Evolutionary conservation across 148 eudicot genomes (phyloP).

Genomic region (Rhododendron griersonianum): DNA sequence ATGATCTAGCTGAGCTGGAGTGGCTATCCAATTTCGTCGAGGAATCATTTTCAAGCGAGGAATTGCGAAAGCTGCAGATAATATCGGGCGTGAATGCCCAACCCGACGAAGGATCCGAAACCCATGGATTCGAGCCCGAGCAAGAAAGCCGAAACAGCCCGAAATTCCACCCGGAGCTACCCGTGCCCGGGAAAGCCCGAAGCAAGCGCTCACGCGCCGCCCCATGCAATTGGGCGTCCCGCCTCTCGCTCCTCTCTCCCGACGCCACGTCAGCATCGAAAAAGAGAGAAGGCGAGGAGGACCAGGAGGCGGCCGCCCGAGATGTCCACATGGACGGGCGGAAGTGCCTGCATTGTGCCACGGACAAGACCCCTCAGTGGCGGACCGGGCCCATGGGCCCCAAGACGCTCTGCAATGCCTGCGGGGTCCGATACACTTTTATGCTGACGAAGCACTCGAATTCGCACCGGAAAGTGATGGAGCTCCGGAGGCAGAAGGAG

Average conservation of each 20-base stretch:
- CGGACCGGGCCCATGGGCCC: slow-evolving; percentile 94
- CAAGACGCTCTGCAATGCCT: slow-evolving; percentile 85
- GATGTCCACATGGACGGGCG: slow-evolving; percentile 23
- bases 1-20: slow-evolving; percentile 87
- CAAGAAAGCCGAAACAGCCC: slow-evolving; percentile 27
- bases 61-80: slow-evolving; percentile 63
- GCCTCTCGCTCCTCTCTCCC: slow-evolving; percentile 43
- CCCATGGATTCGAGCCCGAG: slow-evolving; percentile 27
- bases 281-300: slow-evolving; percentile 13
- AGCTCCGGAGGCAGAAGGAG: slow-evolving; percentile 90
- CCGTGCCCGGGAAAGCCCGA: slow-evolving; percentile 83
- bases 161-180: slow-evolving; percentile 38
- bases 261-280: slow-evolving; percentile 10
- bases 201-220: slow-evolving; percentile 87
- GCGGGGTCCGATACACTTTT: slow-evolving; percentile 89
- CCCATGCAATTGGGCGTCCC: slow-evolving; percentile 80
- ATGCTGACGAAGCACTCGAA: slow-evolving; percentile 77
- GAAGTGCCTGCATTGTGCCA: slow-evolving; percentile 79
- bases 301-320: neutral
- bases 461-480: slow-evolving; percentile 88
- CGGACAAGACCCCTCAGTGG: slow-evolving; percentile 99
- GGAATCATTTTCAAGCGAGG: slow-evolving; percentile 85
- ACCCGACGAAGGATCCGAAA: slow-evolving; percentile 15
- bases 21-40: slow-evolving; percentile 92
- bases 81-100: slow-evolving; percentile 50